These are phyloP conservation scores for Nicotiana noctiflora DNA, from an alignment of 257 asterid species.

Conservation along the genomic window DNA sequence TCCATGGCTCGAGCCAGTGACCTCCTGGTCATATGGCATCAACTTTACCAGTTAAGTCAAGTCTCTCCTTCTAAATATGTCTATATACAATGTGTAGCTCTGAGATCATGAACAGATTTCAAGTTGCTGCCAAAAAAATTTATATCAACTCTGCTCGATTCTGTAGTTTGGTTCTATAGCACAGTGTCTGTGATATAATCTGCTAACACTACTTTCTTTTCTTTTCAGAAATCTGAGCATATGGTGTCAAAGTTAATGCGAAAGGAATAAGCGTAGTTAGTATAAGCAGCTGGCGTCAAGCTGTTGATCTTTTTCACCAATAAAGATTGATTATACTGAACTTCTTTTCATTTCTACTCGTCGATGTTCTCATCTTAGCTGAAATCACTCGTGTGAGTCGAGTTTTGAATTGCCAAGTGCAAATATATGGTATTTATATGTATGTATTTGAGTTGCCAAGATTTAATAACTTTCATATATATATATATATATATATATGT, in stretches of 20 bases:
- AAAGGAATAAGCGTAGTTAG: not conserved
- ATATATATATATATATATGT: too few relatives aligned
- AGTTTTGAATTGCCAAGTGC: not conserved
- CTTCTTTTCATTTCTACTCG: not conserved
- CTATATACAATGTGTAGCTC: not conserved
- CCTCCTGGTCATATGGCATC: too few relatives aligned
- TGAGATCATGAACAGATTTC: not conserved
- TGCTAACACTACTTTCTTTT: not conserved
- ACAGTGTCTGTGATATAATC: not conserved
- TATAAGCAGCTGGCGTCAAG: not conserved
- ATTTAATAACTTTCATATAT: not conserved
- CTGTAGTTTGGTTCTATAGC: not conserved
- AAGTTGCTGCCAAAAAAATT: not conserved
- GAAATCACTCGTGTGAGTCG: not conserved
- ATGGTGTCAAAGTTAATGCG: slow-evolving; percentile 52
- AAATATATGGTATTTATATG: not conserved
- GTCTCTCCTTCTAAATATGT: not conserved
- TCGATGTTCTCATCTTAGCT: not conserved
- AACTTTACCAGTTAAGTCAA: too few relatives aligned
- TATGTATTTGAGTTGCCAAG: not conserved
- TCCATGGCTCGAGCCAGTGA: too few relatives aligned
- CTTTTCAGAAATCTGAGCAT: slow-evolving; percentile 55
- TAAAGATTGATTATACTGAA: not conserved
- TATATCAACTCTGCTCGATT: not conserved
- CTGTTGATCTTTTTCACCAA: not conserved